Base-by-base conservation (phyloP, 192 early-diverging fungal genomes). In the Backusella psychrophila region DNA sequence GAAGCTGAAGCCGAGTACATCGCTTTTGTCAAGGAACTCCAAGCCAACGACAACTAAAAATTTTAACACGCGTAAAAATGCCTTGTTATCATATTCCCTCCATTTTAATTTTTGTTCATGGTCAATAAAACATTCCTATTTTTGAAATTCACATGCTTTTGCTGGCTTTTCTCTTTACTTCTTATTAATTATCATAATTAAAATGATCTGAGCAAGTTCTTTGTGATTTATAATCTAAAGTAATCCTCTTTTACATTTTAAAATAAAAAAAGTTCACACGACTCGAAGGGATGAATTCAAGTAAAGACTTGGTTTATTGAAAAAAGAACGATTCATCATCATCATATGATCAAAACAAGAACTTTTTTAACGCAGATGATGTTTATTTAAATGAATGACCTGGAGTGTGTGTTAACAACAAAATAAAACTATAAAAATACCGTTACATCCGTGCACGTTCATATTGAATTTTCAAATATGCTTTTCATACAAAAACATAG, bases 1-100 rank as follows among this genome's bases (percentile, higher is more conserved):
- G 92, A 90, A 3, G 96, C 96, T n/a, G 88, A 96, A 87, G 73
- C 81, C 11, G 59, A 93, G 80, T 98, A 98, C 90, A 92, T 96
- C 81, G 89, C 78, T 4, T 81, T 90, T 23, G 95, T 96, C 63
- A 84, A 87, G 70, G 59, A 71, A 35, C 88, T 98, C 63, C 81
- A 69, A 35, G 6, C n/a, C n/a, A 69, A 41, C 21, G 23, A 69
- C 38, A 15, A 41, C 19, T 69, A 69, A 36, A 39, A 29, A 1
- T 63, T 26, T 63, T 29, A 63, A 12, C 56, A 26, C 56, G 56
- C 56, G 56, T 63, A 21, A 21, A 53, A 21, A 33, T 21, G 52
- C 5, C 23, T 3, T 63, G 11, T 63, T 63, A 63, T 63, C 56
- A 63, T 63, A 63, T 63, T 63, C 56, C 56, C 21, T 63, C n/a